phyloP scores from a whole-genome alignment of 1,284 basidiomycete species.

The Ceratobasidium sp. region DNA sequence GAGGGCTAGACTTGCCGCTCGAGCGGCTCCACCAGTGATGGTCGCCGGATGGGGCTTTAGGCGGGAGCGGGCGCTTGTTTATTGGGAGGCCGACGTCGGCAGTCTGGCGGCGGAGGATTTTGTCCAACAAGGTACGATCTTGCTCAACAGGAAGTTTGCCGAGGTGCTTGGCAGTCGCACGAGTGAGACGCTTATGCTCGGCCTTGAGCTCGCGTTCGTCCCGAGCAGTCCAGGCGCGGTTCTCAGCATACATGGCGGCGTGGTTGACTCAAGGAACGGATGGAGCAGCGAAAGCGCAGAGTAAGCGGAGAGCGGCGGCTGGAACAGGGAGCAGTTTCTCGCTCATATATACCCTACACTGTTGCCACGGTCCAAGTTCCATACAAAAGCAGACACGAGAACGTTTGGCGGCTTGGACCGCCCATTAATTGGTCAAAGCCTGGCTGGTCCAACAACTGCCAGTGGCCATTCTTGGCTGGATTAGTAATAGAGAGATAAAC shows the following conservation, averaged over 20 bases:
- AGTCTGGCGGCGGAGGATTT: constrained; percentile 11
- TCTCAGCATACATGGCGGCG: constrained; percentile 12
- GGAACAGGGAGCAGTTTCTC: neutral
- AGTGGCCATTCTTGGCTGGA: too few relatives aligned
- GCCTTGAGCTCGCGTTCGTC: constrained; percentile 29
- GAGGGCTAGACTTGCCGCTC: neutral
- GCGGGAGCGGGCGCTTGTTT: constrained; percentile 15
- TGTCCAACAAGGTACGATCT: constrained; percentile 15
- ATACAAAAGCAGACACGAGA: neutral
- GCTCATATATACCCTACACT: neutral
- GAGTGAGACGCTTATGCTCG: constrained; percentile 27
- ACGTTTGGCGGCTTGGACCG: too few relatives aligned
- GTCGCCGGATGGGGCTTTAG: neutral
- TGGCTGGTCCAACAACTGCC: too few relatives aligned
- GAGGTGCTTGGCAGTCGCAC: constrained; percentile 19
- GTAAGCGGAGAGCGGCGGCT: neutral
- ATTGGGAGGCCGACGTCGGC: neutral
- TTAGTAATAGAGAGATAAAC: too few relatives aligned
- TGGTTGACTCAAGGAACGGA: neutral
- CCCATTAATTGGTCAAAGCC: too few relatives aligned
- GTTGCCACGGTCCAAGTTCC: neutral
- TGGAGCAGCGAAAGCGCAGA: neutral
- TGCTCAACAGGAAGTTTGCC: constrained; percentile 1
- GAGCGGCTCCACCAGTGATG: constrained; percentile 29
- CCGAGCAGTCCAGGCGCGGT: constrained; percentile 27